Evolutionary conservation across 2,329 filamentous ascomycete genomes (phyloP).

Genomic region (Xylariomycetidae sp.): DNA sequence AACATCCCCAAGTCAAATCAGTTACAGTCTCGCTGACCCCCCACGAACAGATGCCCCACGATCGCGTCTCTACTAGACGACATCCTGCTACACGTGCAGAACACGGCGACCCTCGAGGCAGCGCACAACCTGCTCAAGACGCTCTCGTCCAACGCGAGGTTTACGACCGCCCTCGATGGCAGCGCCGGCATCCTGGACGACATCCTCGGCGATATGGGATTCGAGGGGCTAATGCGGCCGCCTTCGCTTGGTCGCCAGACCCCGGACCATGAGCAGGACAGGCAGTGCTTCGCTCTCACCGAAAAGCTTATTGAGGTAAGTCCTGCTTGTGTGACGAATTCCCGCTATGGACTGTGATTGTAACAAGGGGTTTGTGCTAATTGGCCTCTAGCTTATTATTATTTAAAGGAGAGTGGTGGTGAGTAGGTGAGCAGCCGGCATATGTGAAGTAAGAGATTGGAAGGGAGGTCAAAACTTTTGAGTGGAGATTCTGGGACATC

Average conservation of each 20-base stretch:
- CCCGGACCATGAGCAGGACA: slow-evolving; percentile 46
- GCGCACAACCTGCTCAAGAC: slow-evolving; percentile 58
- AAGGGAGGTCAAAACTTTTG: too few relatives aligned
- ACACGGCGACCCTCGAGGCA: slow-evolving; percentile 52
- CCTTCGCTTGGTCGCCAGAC: slow-evolving; percentile 45
- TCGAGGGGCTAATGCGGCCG: slow-evolving; percentile 58
- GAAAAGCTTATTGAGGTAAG: slow-evolving; percentile 59
- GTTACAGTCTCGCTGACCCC: slow-evolving; percentile 11
- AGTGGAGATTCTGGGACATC: too few relatives aligned
- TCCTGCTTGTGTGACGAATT: slow-evolving; percentile 7
- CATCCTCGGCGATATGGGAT: slow-evolving; percentile 56
- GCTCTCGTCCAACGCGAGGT: slow-evolving; percentile 50
- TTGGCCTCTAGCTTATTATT: slow-evolving; percentile 13
- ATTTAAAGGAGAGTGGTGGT: slow-evolving; percentile 6
- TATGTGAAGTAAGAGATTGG: too few relatives aligned
- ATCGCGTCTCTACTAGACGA: slow-evolving; percentile 57
- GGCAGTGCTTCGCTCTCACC: slow-evolving; percentile 49
- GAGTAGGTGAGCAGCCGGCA: too few relatives aligned
- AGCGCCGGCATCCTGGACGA: slow-evolving; percentile 37
- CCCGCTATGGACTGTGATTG: background rate
- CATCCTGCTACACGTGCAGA: slow-evolving; percentile 59
- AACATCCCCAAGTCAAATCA: too few relatives aligned
- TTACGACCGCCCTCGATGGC: slow-evolving; percentile 43
- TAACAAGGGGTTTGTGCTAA: slow-evolving; percentile 4
- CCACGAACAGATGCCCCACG: slow-evolving; percentile 43